Evolutionary conservation across 345 rosid species (phyloP).

Genomic region (Lagerstroemia speciosa): DNA sequence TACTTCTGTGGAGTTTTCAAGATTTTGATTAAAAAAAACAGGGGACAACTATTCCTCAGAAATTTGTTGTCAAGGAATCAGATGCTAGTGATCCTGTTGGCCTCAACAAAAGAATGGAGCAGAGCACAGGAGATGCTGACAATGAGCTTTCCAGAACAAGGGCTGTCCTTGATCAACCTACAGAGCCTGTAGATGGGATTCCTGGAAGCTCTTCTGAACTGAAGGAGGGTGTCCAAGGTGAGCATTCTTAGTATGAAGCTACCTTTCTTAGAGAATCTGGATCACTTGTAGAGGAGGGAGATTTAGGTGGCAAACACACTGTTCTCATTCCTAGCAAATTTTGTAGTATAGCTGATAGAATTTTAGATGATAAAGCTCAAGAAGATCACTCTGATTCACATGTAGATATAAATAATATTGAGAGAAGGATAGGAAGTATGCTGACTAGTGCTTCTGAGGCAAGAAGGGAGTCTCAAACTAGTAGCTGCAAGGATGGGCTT

Average conservation of each 20-base stretch:
- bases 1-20: constrained; percentile 15
- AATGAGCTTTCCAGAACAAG: constrained; percentile 22
- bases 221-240: constrained; percentile 30
- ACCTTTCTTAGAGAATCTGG: constrained; percentile 23
- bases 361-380: constrained; percentile 23
- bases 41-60: constrained; percentile 48
- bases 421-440: background rate
- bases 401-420: constrained; percentile 23
- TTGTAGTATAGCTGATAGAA: constrained; percentile 18
- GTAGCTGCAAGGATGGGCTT: background rate
- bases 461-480: background rate
- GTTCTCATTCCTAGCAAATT: constrained; percentile 19
- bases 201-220: constrained; percentile 24
- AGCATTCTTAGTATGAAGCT: constrained; percentile 32
- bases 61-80: constrained; percentile 36
- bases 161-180: constrained; percentile 22
- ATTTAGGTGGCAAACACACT: constrained; percentile 18
- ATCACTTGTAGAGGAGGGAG: constrained; percentile 24
- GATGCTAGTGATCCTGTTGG: constrained; percentile 59
- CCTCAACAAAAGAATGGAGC: constrained; percentile 60
- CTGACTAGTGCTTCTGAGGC: background rate
- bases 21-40: constrained; percentile 71
- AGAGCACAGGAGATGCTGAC: constrained; percentile 33
- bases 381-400: constrained; percentile 28
- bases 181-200: constrained; percentile 24